Base-by-base conservation (phyloP, 2,329 filamentous ascomycete genomes). In the Arthrobotrys sinensis region DNA sequence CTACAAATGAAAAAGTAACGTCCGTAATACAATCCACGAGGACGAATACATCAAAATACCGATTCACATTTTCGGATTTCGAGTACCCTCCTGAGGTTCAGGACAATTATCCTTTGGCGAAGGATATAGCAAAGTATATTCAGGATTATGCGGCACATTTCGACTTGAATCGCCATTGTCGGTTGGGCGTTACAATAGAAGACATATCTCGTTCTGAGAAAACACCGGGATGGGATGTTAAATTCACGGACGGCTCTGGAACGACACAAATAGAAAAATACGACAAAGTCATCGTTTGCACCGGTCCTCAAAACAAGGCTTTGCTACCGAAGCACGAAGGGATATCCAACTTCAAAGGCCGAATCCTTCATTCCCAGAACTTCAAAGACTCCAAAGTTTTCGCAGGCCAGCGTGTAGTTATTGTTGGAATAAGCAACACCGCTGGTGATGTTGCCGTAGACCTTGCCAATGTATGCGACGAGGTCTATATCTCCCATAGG, bases 1-100 rank as follows among this genome's bases (percentile, higher is more conserved):
- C 83, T 10, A 82, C 83, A 1, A 81, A 85, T n/a, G 80, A 84
- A 65, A 81, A 83, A 77, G 85, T 84, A 3, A 84, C 84, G 8
- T 84, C 85, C 32, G 84, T 85, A 24, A 83, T 86, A 12, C 55
- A 66, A 60, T 57, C 60, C 3, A 73, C 69, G 2, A 45, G 48
- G 19, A 73, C 69, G 5, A 73, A 73, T 38, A 55, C 52, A 50
- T 63, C 53, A 8, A 62, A 57, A 38, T 34, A 34, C 34, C 19
- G 68, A 5, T 72, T 72, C 55, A 72, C 68, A 4, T 72, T 53
- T 52, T 72, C 68, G 46, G 68, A 72, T 45, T 72, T 72, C 46
- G 68, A 72, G 32, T 72, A 72, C 34, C 68, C 68, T 8, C 45
- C 68, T 19, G 45, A 72, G 4, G 12, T 72, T 1, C 63, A 43